Evolutionary conservation across 352 stramenopile genomes (phyloP).

Genomic region (Phytophthora ramorum): DNA sequence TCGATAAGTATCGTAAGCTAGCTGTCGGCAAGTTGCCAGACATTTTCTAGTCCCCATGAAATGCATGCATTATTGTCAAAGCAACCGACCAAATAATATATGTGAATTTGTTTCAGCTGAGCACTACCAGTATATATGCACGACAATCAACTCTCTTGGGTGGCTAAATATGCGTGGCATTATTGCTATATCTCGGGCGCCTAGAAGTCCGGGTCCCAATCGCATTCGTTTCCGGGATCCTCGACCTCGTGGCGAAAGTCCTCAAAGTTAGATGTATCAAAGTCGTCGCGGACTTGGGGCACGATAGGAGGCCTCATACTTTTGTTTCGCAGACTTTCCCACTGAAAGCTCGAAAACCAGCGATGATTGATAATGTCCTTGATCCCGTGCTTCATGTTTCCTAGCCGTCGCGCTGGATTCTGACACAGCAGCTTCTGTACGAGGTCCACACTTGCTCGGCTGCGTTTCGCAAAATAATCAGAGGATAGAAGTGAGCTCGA

Average conservation of each 20-base stretch:
- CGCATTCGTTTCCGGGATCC: conserved; percentile 64
- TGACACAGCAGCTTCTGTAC: conserved; percentile 89
- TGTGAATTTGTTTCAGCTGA: background rate
- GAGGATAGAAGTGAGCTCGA: conserved; percentile 1
- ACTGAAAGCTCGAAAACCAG: conserved; percentile 79
- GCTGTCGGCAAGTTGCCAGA: conserved; percentile 69
- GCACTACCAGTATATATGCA: background rate
- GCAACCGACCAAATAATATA: background rate
- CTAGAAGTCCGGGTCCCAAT: conserved; percentile 83
- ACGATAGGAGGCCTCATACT: conserved; percentile 78
- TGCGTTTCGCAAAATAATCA: conserved; percentile 30
- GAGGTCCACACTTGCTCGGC: conserved; percentile 75
- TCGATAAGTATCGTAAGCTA: conserved; percentile 87
- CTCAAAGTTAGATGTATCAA: conserved; percentile 87
- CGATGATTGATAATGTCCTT: conserved; percentile 88
- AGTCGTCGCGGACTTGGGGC: conserved; percentile 71
- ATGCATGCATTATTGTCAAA: background rate
- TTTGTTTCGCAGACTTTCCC: conserved; percentile 67
- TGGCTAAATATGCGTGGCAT: conserved; percentile 28
- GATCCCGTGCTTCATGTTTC: conserved; percentile 87
- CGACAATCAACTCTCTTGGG: background rate
- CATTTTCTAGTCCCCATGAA: conserved; percentile 14
- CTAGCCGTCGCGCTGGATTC: conserved; percentile 73
- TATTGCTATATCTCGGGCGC: conserved; percentile 19
- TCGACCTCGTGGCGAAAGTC: conserved; percentile 76